Base-by-base conservation (phyloP, 176 grass and related monocot genomes). In the Thinopyrum elongatum region DNA sequence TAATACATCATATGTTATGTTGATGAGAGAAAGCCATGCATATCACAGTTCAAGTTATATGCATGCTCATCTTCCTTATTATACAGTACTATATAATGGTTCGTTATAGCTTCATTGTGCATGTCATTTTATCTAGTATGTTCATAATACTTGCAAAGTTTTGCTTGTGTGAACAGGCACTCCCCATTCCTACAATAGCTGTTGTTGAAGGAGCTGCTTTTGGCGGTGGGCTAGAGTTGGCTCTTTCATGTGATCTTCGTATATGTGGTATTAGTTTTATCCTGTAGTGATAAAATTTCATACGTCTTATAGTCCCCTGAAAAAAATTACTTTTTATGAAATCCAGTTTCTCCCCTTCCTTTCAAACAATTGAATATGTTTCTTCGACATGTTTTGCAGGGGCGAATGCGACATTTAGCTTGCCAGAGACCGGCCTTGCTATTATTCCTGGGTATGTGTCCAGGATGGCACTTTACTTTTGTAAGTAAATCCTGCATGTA, bases 371-470 rank as follows among this genome's bases (percentile, higher is more conserved):
- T 73, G 68, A 79, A 64, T 38, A 3, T 1, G 16, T 85, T 60
- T 59, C 65, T 23, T 70, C 0, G 3, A 76, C 65, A 57, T 87
- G 31, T 47, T 86, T 87, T 74, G 21, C 44, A 99, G 94, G 92
- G 66, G 74, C 87, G 67, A 88, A 78, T 79, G 94, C 92, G 29
- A 96, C 89, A 77, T 99, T 99, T 86, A 88, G 97, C 71, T 85
- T 96, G 87, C 97, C 90, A 63, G 97, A 99, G 67, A 96, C 94
- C 65, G 92, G 97, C 63, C 94, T 99, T 90, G 94, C 92, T 82
- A 96, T 99, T 86, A 99, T 99, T 74, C 94, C 97, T 70, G 92
- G 97, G 92, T 99, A 99, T 46, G 89, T 91, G 38, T 70, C 70
- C 57, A 76, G 63, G 57, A 73, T 61, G 8, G 53, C 22, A 7